phyloP scores from a whole-genome alignment of 2,329 filamentous ascomycete genomes.

The Fusarium nisikadoi region DNA sequence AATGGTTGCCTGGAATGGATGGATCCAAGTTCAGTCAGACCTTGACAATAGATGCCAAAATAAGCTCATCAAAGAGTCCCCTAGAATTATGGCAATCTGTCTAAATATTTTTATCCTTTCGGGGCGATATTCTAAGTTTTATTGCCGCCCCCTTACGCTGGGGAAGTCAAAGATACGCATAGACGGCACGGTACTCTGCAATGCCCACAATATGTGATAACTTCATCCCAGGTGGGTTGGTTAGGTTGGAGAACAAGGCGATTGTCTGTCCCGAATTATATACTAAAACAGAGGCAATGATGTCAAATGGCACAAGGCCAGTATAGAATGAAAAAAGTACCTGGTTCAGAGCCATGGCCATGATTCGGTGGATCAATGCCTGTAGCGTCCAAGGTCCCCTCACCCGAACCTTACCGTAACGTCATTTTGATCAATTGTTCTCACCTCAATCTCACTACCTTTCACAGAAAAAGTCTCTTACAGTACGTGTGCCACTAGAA shows the following conservation, averaged over 20 bases:
- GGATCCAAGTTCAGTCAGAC: constrained; percentile 11
- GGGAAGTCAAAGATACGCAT: too few relatives aligned
- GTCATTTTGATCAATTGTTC: constrained; percentile 4
- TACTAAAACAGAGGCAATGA: too few relatives aligned
- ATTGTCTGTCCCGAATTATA: too few relatives aligned
- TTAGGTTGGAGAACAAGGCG: too few relatives aligned
- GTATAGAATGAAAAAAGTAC: too few relatives aligned
- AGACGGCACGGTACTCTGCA: background rate
- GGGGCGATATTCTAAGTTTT: too few relatives aligned
- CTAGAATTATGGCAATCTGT: too few relatives aligned
- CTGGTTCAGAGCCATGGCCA: background rate
- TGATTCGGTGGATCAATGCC: constrained; percentile 9
- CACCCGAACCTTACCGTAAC: background rate
- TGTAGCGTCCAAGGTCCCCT: background rate
- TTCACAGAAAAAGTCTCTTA: background rate
- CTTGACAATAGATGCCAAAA: too few relatives aligned
- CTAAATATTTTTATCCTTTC: too few relatives aligned
- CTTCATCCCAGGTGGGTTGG: background rate
- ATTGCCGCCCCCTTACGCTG: too few relatives aligned
- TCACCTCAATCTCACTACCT: background rate
- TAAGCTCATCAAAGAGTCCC: too few relatives aligned
- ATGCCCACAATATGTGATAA: background rate
- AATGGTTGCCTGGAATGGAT: constrained; percentile 34
- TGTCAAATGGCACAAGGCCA: too few relatives aligned
- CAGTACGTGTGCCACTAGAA: background rate